phyloP scores from a whole-genome alignment of 2,329 filamentous ascomycete genomes.

The Fusarium lyarnte region DNA sequence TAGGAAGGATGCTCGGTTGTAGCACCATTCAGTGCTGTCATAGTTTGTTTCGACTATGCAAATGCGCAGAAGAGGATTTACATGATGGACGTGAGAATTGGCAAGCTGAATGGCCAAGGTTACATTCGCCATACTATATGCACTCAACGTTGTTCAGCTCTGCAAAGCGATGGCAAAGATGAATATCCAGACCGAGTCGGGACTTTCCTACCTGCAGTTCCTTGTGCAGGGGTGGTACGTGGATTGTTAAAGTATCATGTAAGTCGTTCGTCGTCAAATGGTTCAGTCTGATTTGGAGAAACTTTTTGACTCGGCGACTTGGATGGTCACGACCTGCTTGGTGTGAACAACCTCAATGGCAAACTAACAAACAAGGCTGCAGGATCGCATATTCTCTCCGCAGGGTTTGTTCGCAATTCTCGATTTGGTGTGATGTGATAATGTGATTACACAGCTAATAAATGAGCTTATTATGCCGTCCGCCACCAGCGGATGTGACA shows the following conservation, averaged over 20 bases:
- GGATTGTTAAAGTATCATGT: conserved; percentile 4
- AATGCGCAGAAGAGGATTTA: neutral
- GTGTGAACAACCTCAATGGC: conserved; percentile 17
- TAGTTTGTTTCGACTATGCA: neutral
- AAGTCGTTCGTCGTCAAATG: conserved; percentile 16
- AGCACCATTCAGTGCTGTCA: conserved; percentile 25
- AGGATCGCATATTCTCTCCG: conserved; percentile 17
- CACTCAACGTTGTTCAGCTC: conserved; percentile 15
- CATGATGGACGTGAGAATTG: neutral
- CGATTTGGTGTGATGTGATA: conserved; percentile 23
- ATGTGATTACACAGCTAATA: conserved; percentile 28
- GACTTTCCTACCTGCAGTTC: conserved; percentile 19
- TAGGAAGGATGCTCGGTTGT: conserved; percentile 18
- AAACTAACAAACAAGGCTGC: conserved; percentile 24
- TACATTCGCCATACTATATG: conserved; percentile 23
- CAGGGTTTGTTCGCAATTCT: conserved; percentile 1
- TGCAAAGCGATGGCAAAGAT: neutral
- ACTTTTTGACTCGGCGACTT: conserved; percentile 16
- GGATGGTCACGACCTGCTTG: conserved; percentile 11
- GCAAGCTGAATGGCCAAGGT: conserved; percentile 21
- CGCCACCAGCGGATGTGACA: conserved; percentile 26
- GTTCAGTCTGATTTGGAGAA: conserved; percentile 12
- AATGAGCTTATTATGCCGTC: conserved; percentile 32
- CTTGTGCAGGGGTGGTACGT: conserved; percentile 10
- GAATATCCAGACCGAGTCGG: conserved; percentile 7